Percentiles rank a stretch among this genome's conserved stretches.
phyloP scores from a whole-genome alignment of 1,284 basidiomycete species.

The Rhodotorula glutinis region DNA sequence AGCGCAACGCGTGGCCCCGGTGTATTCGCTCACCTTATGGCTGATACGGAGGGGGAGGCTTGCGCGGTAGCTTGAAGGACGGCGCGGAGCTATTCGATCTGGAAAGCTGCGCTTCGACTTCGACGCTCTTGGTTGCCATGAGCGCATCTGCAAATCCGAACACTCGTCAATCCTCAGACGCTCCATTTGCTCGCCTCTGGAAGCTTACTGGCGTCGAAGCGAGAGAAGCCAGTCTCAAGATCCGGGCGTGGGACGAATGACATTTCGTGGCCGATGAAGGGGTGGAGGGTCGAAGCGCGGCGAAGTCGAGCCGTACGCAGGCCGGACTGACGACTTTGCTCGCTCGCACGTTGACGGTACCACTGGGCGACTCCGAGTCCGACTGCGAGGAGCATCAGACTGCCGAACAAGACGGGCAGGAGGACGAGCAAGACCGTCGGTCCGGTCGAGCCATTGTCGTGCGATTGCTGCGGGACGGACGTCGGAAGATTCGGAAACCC shows the following conservation, averaged over 20 bases:
- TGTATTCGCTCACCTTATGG: no score
- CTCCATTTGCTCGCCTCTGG: no score
- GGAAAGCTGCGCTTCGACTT: background rate
- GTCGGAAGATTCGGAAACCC: no score
- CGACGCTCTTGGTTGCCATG: no score
- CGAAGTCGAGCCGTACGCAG: background rate
- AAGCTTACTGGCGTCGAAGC: background rate
- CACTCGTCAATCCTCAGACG: no score
- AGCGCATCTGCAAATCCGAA: no score
- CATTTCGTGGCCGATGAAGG: no score
- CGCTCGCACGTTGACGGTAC: background rate
- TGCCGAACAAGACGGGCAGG: slow-evolving; percentile 9
- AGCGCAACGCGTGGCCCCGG: no score
- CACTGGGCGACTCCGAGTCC: background rate
- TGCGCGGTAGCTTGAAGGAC: slow-evolving; percentile 5
- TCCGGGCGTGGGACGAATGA: background rate
- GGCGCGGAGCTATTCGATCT: background rate
- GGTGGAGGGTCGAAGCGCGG: background rate
- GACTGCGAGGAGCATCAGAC: background rate
- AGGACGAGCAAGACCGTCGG: slow-evolving; percentile 5
- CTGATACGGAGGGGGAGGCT: slow-evolving; percentile 11
- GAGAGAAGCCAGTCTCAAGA: no score
- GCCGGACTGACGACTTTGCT: background rate
- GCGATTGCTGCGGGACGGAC: no score
- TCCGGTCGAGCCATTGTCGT: no score